Base-by-base conservation (phyloP, 768 basidiomycete species). In the Goffeauzyma gilvescens region DNA sequence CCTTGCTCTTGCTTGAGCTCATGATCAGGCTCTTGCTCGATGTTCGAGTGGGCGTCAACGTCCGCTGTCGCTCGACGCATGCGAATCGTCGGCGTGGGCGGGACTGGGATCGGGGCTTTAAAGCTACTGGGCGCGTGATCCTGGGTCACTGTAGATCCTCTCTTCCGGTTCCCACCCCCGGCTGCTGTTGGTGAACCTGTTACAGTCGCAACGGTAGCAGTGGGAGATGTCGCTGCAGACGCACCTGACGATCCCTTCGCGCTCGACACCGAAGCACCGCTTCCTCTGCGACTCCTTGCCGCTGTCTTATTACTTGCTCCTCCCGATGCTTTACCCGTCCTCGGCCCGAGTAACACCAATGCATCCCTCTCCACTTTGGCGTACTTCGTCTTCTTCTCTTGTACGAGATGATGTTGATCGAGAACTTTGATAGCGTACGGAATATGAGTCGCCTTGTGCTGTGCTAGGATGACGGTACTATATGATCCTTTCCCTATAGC, bases 371-470 rank as follows among this genome's bases (percentile, higher is more conserved):
- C 64, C 32, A 65, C 57, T 48, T 57, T 55, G 4, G 64, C 64
- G 47, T 65, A 65, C 41, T 62, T 62, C 7, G 54, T 58, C 48
- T 65, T 65, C 40, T 62, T 60, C 54, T 65, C 59, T 22, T 55
- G 54, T 17, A 63, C 50, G 18, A 65, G 57, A 28, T 65, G 64
- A 27, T 55, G 55, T 42, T 65, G 62, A 38, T 64, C 60, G 49
- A 65, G 60, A 45, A 65, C 64, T 32, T 65, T 65, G 54, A 65
- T 57, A 25, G 64, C 64, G 41, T 59, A 65, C 30, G 51, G 7
- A 44, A 58, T 9, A 35, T 54, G 26, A 38, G 52, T 30, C 48
- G 57, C 47, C n/a, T 44, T 44, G 24, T 44, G 45, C 32, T 52
- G 40, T 20, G 49, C 41, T 41, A 50, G 36, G 42, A 50, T 15